These are phyloP conservation scores for Rhodotorula glutinis DNA, from an alignment of 1,284 basidiomycete species.

Conservation along the genomic window DNA sequence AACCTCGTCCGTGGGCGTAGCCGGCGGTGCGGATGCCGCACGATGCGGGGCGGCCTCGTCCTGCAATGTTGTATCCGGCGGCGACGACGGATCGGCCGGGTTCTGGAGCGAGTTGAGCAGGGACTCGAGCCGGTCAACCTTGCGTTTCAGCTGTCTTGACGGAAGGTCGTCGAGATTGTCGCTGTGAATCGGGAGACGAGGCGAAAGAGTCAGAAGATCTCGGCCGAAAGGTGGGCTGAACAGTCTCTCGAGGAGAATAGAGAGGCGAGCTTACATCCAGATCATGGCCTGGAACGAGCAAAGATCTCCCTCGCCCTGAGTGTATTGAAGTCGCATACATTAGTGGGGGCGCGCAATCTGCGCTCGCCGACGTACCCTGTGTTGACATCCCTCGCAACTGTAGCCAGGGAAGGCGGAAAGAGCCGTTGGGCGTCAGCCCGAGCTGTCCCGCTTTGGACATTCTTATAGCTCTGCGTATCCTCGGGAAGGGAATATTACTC, in stretches of 20 bases:
- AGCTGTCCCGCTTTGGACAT: too few relatives aligned
- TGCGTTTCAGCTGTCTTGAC: slow-evolving; percentile 24
- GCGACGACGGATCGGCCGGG: not conserved
- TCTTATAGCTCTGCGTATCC: too few relatives aligned
- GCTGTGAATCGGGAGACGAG: not conserved
- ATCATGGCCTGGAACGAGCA: slow-evolving; percentile 26
- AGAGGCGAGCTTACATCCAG: slow-evolving; percentile 15
- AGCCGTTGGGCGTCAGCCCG: too few relatives aligned
- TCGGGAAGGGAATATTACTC: not conserved
- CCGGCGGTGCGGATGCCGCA: not conserved
- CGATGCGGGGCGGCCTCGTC: not conserved
- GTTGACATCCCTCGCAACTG: slow-evolving; percentile 13
- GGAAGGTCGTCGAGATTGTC: slow-evolving; percentile 25
- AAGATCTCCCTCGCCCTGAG: slow-evolving; percentile 8
- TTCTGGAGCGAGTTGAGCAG: slow-evolving; percentile 7
- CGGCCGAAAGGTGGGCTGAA: too few relatives aligned
- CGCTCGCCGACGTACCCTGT: not conserved
- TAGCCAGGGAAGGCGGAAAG: too few relatives aligned
- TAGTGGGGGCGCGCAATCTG: too few relatives aligned
- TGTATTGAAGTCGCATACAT: too few relatives aligned
- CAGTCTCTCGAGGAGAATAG: too few relatives aligned
- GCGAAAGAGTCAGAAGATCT: not conserved
- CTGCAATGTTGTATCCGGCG: not conserved
- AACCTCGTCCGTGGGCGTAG: not conserved
- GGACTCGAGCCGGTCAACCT: slow-evolving; percentile 25